These are phyloP conservation scores for Aureobasidium sp. DNA, from an alignment of 2,329 filamentous ascomycete genomes.

Conservation along the genomic window DNA sequence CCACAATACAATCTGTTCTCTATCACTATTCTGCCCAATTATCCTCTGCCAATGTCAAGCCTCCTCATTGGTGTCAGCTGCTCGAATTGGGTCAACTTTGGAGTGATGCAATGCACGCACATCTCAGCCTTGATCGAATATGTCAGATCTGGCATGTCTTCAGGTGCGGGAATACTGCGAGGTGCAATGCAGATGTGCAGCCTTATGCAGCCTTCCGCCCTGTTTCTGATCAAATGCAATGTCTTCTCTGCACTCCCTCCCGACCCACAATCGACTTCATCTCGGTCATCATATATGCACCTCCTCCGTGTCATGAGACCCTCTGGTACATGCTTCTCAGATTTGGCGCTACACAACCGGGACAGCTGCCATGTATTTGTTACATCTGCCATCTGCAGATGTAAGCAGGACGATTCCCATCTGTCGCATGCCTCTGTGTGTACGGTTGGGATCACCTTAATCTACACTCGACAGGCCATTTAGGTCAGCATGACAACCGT, in stretches of 20 bases:
- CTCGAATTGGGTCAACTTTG: background rate
- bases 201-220: background rate
- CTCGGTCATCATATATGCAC: background rate
- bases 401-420: too few species aligned
- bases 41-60: background rate
- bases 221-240: too few species aligned
- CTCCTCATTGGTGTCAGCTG: background rate
- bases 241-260: too few species aligned
- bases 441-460: too few species aligned
- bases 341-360: too few species aligned
- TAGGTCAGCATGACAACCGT: too few species aligned
- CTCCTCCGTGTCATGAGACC: background rate
- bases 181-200: background rate
- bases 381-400: too few species aligned
- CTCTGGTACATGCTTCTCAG: too few species aligned
- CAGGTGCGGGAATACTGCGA: background rate
- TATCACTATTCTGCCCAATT: background rate
- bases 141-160: background rate
- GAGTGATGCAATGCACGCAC: background rate
- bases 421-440: too few species aligned
- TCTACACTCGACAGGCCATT: too few species aligned
- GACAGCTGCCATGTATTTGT: too few species aligned
- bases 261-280: too few species aligned
- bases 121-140: background rate
- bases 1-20: background rate